A percentile compares a stretch with the other conserved stretches of the same genome.
Conservation (phyloP, 116 monocot species). For the Papilionanthe hybrid region DNA sequence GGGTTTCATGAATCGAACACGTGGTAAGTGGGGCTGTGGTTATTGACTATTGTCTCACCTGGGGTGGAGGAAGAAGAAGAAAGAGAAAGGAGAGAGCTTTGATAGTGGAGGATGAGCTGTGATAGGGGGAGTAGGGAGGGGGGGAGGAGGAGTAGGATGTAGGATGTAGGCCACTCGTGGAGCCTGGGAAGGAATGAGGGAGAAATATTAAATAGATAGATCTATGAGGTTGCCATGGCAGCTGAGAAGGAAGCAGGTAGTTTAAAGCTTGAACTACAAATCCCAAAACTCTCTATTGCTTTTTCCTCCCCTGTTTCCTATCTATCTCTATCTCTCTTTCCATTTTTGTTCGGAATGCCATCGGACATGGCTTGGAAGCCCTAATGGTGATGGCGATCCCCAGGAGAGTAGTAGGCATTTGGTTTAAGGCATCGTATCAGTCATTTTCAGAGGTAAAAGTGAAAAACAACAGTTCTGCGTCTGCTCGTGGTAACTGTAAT, state of each 20-base stretch:
- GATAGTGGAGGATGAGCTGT: no score
- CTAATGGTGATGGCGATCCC: constrained; percentile 9
- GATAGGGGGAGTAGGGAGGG: no score
- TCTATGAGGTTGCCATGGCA: neutral
- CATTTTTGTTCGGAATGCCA: constrained; percentile 3
- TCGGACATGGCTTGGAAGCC: neutral
- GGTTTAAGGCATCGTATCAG: neutral
- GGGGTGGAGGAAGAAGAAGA: neutral
- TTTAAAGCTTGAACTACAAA: no score
- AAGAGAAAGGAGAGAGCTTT: neutral
- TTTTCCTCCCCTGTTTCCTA: neutral
- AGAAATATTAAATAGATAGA: neutral
- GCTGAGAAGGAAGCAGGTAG: constrained; percentile 1
- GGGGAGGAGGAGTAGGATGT: neutral
- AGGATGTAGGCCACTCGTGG: constrained; percentile 23
- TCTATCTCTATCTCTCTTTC: constrained; percentile 2
- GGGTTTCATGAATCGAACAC: constrained; percentile 1
- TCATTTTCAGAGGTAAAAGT: neutral
- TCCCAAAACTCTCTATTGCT: neutral
- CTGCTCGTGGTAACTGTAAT: no score
- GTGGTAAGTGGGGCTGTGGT: constrained; percentile 1
- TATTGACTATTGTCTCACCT: constrained; percentile 4
- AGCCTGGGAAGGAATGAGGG: constrained; percentile 17
- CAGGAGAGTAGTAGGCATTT: neutral
- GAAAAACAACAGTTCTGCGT: neutral